phyloP scores from a whole-genome alignment of 2,329 filamentous ascomycete species.

The Penicillium digitatum region DNA sequence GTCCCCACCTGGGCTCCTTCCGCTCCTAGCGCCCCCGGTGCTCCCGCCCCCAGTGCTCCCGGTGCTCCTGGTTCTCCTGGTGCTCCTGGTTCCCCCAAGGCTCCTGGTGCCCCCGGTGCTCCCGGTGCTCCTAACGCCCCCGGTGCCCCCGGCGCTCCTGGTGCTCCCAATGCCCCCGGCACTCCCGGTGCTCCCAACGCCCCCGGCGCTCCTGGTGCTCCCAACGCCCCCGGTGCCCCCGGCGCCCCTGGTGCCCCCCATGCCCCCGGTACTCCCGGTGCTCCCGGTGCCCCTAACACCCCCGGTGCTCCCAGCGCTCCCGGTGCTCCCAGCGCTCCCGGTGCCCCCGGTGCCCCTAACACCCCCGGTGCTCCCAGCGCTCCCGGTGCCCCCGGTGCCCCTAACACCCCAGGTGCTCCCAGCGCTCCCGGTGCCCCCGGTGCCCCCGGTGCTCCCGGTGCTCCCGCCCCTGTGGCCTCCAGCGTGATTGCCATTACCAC shows the following conservation, averaged over 20 bases:
- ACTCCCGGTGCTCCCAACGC: conserved; percentile 9
- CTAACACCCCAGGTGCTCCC: too few species aligned
- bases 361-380: conserved; percentile 1
- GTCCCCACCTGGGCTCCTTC: conserved; percentile 8
- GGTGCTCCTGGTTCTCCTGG: neutral
- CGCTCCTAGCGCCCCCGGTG: conserved; percentile 6
- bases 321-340: conserved; percentile 9
- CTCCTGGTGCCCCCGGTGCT: conserved; percentile 12
- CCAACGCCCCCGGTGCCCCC: conserved; percentile 1
- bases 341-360: too few species aligned
- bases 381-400: too few species aligned
- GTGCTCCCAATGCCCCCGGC: conserved; percentile 2
- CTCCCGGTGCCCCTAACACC: conserved; percentile 1
- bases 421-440: conserved; percentile 16
- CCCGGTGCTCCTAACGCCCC: conserved; percentile 1
- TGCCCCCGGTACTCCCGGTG: conserved; percentile 10
- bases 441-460: conserved; percentile 4
- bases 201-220: neutral
- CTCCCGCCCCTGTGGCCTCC: conserved; percentile 9
- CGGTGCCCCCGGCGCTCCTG: conserved; percentile 6
- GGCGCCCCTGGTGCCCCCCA: conserved; percentile 8
- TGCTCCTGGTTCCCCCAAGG: too few species aligned
- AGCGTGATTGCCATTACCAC: conserved; percentile 27
- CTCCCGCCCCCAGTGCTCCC: neutral
- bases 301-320: conserved; percentile 5